Evolutionary conservation across 2,329 filamentous ascomycete species (phyloP).

Genomic region (Fusarium concolor): DNA sequence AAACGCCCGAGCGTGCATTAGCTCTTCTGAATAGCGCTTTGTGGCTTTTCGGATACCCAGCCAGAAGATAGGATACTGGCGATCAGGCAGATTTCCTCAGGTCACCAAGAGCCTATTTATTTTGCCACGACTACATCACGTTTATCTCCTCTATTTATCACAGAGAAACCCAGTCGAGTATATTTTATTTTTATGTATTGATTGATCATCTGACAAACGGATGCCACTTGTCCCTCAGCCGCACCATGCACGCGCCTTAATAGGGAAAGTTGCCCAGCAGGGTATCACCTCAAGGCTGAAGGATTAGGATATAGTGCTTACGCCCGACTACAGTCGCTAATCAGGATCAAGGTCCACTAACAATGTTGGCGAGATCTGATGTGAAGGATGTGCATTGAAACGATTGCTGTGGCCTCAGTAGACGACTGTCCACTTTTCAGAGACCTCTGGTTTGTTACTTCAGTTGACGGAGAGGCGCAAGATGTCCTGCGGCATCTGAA

Average conservation of each 20-base stretch:
- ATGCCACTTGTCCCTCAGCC: conserved; percentile 11
- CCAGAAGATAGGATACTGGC: fast-evolving
- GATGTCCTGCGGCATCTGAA: too few species aligned
- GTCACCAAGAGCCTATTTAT: background rate
- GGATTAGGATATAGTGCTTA: background rate
- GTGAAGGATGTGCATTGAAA: too few species aligned
- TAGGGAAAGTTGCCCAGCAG: conserved; percentile 2
- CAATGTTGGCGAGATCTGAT: too few species aligned
- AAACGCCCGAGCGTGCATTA: conserved; percentile 13
- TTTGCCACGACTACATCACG: background rate
- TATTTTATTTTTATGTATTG: fast-evolving
- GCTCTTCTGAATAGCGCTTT: background rate
- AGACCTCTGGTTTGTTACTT: too few species aligned
- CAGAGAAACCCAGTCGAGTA: too few species aligned
- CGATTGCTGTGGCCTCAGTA: too few species aligned
- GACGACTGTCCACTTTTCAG: too few species aligned
- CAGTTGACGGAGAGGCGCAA: too few species aligned
- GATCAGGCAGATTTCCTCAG: background rate
- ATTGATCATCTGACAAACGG: background rate
- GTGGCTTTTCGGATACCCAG: background rate
- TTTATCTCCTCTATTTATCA: too few species aligned
- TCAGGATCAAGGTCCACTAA: too few species aligned
- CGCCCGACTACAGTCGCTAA: background rate
- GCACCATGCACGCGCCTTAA: conserved; percentile 3
- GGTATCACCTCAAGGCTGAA: background rate